Evolutionary conservation across 1,284 basidiomycete species (phyloP).

Genomic region (Dichomitus squalens): DNA sequence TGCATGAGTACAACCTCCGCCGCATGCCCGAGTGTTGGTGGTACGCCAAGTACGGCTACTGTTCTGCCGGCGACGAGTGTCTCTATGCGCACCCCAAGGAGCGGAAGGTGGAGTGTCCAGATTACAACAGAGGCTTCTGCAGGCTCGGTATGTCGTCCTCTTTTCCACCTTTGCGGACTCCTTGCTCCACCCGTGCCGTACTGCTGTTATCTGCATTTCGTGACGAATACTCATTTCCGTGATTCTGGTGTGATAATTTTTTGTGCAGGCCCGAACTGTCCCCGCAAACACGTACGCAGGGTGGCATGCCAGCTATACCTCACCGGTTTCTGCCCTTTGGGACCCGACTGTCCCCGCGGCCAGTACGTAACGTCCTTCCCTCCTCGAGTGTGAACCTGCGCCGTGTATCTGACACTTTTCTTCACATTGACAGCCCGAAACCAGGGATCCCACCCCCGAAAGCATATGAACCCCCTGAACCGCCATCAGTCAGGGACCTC

Average conservation of each 20-base stretch:
- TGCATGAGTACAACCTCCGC: conserved; percentile 98
- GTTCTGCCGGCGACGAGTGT: conserved; percentile 97
- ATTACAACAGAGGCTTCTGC: conserved; percentile 96
- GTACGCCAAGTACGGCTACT: conserved; percentile 98
- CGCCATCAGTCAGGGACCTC: conserved; percentile 75
- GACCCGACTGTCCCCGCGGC: conserved; percentile 86
- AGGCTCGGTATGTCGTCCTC: conserved; percentile 61
- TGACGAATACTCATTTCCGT: conserved; percentile 9
- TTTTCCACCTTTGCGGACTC: conserved; percentile 29
- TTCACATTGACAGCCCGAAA: conserved; percentile 60
- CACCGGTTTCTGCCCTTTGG: conserved; percentile 95
- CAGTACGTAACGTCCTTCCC: conserved; percentile 66
- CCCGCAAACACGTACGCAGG: conserved; percentile 90
- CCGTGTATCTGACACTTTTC: conserved; percentile 13
- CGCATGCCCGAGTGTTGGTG: conserved; percentile 99
- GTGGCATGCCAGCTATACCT: conserved; percentile 92
- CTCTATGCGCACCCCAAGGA: conserved; percentile 98
- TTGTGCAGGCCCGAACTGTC: conserved; percentile 78
- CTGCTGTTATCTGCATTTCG: neutral
- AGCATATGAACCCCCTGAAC: conserved; percentile 79
- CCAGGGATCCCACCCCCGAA: conserved; percentile 70
- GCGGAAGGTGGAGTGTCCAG: conserved; percentile 90
- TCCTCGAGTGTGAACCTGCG: neutral
- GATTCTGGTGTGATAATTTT: neutral
- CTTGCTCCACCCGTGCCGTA: conserved; percentile 3